Evolutionary conservation across 2,329 filamentous ascomycete species (phyloP), one percentile per base, ranked within the genome.

Genomic region (Septoria petroselini): DNA sequence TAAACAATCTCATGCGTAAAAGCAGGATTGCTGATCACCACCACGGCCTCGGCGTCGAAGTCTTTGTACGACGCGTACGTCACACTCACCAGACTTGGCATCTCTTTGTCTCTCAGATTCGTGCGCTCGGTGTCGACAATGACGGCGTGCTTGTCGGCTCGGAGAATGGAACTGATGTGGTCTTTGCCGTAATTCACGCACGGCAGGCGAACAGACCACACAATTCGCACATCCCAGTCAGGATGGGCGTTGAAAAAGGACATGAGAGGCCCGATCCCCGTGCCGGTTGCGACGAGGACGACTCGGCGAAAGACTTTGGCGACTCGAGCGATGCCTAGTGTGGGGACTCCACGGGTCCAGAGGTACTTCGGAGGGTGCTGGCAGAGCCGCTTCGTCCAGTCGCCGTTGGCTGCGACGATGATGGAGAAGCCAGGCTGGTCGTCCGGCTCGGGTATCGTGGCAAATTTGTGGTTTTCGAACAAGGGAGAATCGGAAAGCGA

Each of bases 401-500:
- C 85, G 17, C 86, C 86, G 3, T 84, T 85, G 57, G 83, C 84
- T 46, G 84, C 87, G 21, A 90, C 76, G 23, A 90, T 71, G 23
- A 86, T 73, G 0, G 83, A 87, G 69, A 84, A 88, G 11, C 80
- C 82, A 45, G 71, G 71, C 9, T 49, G 34, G 30, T 73, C 60
- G 46, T 71, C 64, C 2, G 78, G 74, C 52, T 81, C 76, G 1
- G 85, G 82, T 53, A 90, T 86, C 1, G 83, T 84, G 35, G 86
- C 86, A 63, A 91, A 91, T 0, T 82, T 80, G 69, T 91, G 86
- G 76, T 84, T 88, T 68, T 91, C 86, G 7, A 76, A 69, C 31
- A 64, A 40, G 2, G 63, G 63, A n/a, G 57, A 57, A 35, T 39
- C 38, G 14, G 60, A 52, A 3, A 65, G 42, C n/a, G 50, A 51